Percentiles rank a stretch among this genome's conserved stretches.
Conservation (phyloP, 1,284 basidiomycete species). For the Ceratobasidium sp. region DNA sequence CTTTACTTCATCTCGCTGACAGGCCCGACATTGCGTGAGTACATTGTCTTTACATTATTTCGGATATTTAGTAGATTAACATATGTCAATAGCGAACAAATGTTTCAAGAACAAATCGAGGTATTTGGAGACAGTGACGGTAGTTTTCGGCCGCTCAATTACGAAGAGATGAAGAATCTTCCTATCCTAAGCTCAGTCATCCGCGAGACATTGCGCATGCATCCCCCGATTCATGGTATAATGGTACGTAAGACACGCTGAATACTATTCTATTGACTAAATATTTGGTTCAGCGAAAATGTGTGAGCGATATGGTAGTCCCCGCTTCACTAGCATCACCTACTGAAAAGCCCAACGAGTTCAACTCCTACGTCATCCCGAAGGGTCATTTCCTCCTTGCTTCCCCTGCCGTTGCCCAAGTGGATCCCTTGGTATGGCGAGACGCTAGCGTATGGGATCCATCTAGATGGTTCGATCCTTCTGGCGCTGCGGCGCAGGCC, state of each 20-base stretch:
- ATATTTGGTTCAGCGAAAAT: conserved; percentile 75
- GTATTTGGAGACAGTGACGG: conserved; percentile 85
- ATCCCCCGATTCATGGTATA: conserved; percentile 92
- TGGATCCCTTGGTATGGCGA: conserved; percentile 88
- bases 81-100: conserved; percentile 68
- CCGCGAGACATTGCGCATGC: conserved; percentile 91
- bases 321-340: conserved; percentile 75
- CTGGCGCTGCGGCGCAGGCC: conserved; percentile 81
- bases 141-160: conserved; percentile 82
- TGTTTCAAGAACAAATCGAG: conserved; percentile 91
- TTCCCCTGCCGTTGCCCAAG: conserved; percentile 88
- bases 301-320: conserved; percentile 86
- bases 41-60: background rate
- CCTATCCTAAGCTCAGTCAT: conserved; percentile 92
- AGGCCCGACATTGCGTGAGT: conserved; percentile 66
- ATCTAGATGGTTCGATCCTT: conserved; percentile 84
- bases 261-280: background rate
- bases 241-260: conserved; percentile 1
- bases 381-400: conserved; percentile 93
- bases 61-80: conserved; percentile 2
- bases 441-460: conserved; percentile 83
- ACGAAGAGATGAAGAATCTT: conserved; percentile 87
- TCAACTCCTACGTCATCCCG: conserved; percentile 86
- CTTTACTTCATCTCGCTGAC: conserved; percentile 91
- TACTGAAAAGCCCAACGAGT: conserved; percentile 47